phyloP scores from a whole-genome alignment of 495 filamentous ascomycete genomes.

The Lentithecium fluviatile region DNA sequence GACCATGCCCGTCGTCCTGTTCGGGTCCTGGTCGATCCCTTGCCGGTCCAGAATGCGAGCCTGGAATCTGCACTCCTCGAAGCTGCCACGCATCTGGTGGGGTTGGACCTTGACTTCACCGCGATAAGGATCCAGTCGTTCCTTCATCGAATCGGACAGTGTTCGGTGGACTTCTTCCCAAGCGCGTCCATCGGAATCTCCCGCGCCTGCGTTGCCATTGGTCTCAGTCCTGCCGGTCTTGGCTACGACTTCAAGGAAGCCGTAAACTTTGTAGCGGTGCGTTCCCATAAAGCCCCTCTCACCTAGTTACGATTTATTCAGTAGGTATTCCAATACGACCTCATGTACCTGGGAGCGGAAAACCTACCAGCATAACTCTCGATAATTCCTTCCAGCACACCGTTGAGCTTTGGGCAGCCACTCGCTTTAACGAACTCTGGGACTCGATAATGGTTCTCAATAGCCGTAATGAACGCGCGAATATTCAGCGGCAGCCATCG shows the following conservation, averaged over 20 bases:
- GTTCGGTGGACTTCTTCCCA: conserved; percentile 54
- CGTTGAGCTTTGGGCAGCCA: conserved; percentile 48
- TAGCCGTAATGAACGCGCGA: conserved; percentile 52
- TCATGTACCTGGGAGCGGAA: too few relatives aligned
- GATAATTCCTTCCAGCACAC: conserved; percentile 51
- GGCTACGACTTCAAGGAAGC: conserved; percentile 53
- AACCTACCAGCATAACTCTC: conserved; percentile 11
- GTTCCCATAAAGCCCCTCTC: conserved; percentile 56
- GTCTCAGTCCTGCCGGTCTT: conserved; percentile 54
- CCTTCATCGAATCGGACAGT: conserved; percentile 55
- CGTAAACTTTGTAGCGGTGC: conserved; percentile 54
- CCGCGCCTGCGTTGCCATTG: conserved; percentile 49
- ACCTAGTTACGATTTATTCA: conserved; percentile 51
- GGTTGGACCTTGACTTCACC: conserved; percentile 47
- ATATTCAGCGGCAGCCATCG: conserved; percentile 53
- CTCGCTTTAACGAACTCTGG: conserved; percentile 51
- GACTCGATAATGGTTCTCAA: conserved; percentile 52
- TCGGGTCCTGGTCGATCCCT: conserved; percentile 47
- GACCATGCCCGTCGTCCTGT: conserved; percentile 48
- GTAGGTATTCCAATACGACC: too few relatives aligned
- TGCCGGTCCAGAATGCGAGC: conserved; percentile 47
- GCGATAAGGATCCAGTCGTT: conserved; percentile 51
- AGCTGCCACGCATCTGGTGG: conserved; percentile 53
- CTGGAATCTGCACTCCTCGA: conserved; percentile 52
- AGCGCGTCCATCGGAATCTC: conserved; percentile 44